Percentiles rank a stretch among this genome's conserved stretches.
Conservation (phyloP, 2,329 filamentous ascomycete genomes). For the Microsporum canis region DNA sequence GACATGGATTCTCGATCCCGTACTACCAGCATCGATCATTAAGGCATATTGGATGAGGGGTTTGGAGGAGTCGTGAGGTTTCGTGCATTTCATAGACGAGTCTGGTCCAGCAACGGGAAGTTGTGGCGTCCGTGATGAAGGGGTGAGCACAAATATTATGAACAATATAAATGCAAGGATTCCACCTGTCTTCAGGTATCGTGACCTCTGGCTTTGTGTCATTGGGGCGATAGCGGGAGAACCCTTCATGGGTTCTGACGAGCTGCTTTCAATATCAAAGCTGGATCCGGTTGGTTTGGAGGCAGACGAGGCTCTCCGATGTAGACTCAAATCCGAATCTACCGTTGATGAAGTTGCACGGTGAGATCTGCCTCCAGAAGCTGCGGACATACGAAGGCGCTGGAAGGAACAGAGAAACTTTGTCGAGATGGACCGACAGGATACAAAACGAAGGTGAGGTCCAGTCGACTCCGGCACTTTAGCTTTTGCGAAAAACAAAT, state of each 20-base stretch:
- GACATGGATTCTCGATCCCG: conserved; percentile 93
- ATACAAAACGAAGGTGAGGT: conserved; percentile 16
- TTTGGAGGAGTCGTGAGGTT: conserved; percentile 75
- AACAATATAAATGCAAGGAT: conserved; percentile 48
- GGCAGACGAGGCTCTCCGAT: conserved; percentile 39
- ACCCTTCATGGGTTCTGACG: conserved; percentile 20
- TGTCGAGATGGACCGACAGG: conserved; percentile 7
- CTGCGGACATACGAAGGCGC: conserved; percentile 45
- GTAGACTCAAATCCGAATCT: conserved; percentile 34
- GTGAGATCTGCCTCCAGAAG: conserved; percentile 39
- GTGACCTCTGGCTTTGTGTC: conserved; percentile 51
- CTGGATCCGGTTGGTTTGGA: conserved; percentile 13
- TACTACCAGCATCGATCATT: conserved; percentile 98
- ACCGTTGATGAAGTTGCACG: conserved; percentile 45
- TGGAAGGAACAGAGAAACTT: conserved; percentile 3
- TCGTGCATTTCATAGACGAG: conserved; percentile 59
- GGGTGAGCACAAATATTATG: conserved; percentile 45
- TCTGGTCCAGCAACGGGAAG: not conserved
- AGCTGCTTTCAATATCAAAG: conserved; percentile 5
- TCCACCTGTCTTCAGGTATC: conserved; percentile 52
- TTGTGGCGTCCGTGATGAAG: conserved; percentile 21
- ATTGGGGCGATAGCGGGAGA: conserved; percentile 37
- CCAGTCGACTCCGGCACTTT: conserved; percentile 2
- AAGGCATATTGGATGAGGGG: conserved; percentile 94
- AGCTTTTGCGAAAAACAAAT: not conserved